phyloP scores from a whole-genome alignment of 2,329 filamentous ascomycete genomes.

The Xylaria sp. region DNA sequence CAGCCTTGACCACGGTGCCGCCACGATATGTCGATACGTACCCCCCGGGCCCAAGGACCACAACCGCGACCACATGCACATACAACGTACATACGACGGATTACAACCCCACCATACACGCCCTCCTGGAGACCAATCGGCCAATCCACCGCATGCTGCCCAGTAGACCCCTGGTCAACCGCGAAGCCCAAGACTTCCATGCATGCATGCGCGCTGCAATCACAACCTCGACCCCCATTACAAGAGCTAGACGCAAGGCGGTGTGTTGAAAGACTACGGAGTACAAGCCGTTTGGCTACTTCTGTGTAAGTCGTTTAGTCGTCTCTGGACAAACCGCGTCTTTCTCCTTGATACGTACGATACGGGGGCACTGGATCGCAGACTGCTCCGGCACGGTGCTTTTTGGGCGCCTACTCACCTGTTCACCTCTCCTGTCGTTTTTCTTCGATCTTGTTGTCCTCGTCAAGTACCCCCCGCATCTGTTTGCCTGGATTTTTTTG shows the following conservation, averaged over 20 bases:
- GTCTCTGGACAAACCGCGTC: conserved; percentile 33
- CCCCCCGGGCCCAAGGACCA: not conserved
- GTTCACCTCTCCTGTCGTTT: not conserved
- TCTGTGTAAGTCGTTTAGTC: conserved; percentile 32
- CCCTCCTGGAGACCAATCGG: not conserved
- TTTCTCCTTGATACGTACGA: conserved; percentile 26
- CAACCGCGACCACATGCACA: not conserved
- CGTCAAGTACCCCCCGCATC: not conserved
- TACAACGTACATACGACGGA: not conserved
- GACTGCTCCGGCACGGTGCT: not conserved
- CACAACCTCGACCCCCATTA: conserved; percentile 32
- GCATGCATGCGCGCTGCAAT: conserved; percentile 36
- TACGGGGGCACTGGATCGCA: conserved; percentile 15
- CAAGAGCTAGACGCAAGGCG: conserved; percentile 38
- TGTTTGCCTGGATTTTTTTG: not conserved
- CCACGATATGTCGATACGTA: not conserved
- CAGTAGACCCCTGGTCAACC: conserved; percentile 12
- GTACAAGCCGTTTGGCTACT: conserved; percentile 40
- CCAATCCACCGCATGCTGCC: not conserved
- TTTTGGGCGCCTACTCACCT: not conserved
- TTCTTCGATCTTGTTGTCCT: not conserved
- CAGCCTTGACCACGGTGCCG: no score
- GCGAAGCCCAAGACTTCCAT: conserved; percentile 25
- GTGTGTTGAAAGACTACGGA: conserved; percentile 37
- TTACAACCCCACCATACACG: not conserved